phyloP scores from a whole-genome alignment of 257 asterid species.

The Marsdenia floribunda region DNA sequence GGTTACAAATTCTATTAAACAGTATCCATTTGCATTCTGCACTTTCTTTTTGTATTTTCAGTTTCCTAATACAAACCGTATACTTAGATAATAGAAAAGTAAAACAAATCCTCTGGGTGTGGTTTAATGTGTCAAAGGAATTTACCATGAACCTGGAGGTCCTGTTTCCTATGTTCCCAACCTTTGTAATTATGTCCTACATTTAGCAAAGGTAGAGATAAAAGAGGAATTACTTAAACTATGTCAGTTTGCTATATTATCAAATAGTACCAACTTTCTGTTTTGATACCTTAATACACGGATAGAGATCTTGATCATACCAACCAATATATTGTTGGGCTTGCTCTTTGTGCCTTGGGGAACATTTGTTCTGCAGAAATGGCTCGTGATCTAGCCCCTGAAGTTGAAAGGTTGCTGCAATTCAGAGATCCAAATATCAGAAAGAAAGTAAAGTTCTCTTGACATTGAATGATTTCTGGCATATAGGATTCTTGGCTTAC shows the following conservation, averaged over 20 bases:
- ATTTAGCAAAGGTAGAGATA: background rate
- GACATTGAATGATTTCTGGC: constrained; percentile 3
- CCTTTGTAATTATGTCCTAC: background rate
- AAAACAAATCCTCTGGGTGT: background rate
- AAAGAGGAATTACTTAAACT: background rate
- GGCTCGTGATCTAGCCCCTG: constrained; percentile 99
- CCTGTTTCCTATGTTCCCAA: background rate
- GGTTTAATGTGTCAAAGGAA: background rate
- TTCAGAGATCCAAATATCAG: constrained; percentile 96
- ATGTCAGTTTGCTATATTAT: background rate
- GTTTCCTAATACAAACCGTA: background rate
- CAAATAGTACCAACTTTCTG: background rate
- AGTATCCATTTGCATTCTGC: constrained; percentile 45
- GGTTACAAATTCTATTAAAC: constrained; percentile 97
- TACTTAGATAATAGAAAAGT: background rate
- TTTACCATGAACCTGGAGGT: background rate
- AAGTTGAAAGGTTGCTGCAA: constrained; percentile 89
- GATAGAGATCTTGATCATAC: constrained; percentile 93
- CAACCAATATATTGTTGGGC: constrained; percentile 96
- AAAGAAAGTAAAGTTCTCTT: constrained; percentile 63
- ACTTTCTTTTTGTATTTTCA: constrained; percentile 1
- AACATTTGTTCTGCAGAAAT: constrained; percentile 97
- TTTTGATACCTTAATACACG: constrained; percentile 44
- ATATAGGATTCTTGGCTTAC: background rate
- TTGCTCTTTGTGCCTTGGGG: constrained; percentile 98